Conservation (phyloP, 2,329 filamentous ascomycete genomes). For the Amphichorda felina region DNA sequence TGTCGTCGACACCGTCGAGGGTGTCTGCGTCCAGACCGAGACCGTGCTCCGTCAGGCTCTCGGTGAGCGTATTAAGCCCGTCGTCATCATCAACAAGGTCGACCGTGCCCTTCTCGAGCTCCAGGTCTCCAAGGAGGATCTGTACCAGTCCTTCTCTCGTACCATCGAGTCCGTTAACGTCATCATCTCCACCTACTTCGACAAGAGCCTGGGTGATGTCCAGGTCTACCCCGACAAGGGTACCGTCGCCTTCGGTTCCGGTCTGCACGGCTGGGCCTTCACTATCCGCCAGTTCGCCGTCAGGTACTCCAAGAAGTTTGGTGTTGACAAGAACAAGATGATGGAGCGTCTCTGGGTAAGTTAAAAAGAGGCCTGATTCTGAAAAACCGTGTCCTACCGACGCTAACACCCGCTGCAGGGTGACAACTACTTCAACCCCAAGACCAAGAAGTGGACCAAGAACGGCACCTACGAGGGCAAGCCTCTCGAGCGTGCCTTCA, state of each 20-base stretch:
- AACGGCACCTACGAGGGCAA: conserved; percentile 72
- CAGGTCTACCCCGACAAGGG: conserved; percentile 98
- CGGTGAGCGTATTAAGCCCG: conserved; percentile 99
- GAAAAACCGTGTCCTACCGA: too few relatives aligned
- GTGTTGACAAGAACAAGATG: conserved; percentile 99
- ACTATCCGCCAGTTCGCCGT: conserved; percentile 95
- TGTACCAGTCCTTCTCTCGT: conserved; percentile 99
- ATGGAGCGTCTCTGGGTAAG: conserved; percentile 98
- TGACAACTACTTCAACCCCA: conserved; percentile 99
- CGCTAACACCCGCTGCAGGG: conserved; percentile 31
- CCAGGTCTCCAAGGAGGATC: conserved; percentile 95
- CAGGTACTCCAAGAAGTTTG: conserved; percentile 99
- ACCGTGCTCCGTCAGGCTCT: conserved; percentile 98
- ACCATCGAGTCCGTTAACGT: conserved; percentile 99
- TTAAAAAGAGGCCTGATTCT: too few relatives aligned
- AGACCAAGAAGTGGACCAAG: conserved; percentile 99
- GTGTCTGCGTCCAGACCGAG: conserved; percentile 99
- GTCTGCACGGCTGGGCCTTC: conserved; percentile 99
- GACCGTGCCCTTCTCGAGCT: conserved; percentile 98
- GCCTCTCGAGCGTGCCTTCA: conserved; percentile 94
- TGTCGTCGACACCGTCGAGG: conserved; percentile 98
- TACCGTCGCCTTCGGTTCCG: conserved; percentile 97
- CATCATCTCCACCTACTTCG: conserved; percentile 97
- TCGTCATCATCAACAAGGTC: conserved; percentile 99
- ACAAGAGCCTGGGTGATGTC: conserved; percentile 93